phyloP scores from a whole-genome alignment of 2,329 filamentous ascomycete species.

The Sphaerulina musiva region DNA sequence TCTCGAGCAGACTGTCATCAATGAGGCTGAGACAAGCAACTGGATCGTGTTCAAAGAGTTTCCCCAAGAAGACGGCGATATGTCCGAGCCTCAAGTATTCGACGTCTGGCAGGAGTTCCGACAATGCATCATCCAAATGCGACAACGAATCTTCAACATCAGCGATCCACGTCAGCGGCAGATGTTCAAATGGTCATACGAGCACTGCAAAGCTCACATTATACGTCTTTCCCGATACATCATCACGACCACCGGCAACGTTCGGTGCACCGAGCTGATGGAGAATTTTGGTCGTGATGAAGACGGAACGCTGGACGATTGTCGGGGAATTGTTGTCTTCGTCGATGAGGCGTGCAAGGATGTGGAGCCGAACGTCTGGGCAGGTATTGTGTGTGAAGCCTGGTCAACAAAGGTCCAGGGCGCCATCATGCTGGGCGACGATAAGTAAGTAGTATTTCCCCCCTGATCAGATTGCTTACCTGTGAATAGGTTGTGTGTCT shows the following conservation, averaged over 20 bases:
- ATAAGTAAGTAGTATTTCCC: conserved; percentile 5
- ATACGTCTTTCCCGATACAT: neutral
- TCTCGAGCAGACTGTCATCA: neutral
- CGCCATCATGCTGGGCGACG: conserved; percentile 20
- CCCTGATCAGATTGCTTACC: too few relatives aligned
- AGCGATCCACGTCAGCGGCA: neutral
- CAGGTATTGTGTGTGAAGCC: conserved; percentile 11
- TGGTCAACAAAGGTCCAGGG: conserved; percentile 16
- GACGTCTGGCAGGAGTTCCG: neutral
- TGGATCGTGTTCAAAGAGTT: neutral
- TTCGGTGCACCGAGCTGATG: neutral
- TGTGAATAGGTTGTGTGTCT: too few relatives aligned
- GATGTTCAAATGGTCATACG: neutral
- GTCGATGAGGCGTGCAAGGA: conserved; percentile 20
- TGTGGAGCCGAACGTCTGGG: conserved; percentile 19
- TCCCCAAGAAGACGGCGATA: neutral
- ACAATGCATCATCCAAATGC: neutral
- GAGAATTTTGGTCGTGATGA: neutral
- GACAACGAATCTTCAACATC: neutral
- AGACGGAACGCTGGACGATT: neutral
- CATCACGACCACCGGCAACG: neutral
- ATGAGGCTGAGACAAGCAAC: neutral
- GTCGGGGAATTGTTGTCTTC: conserved; percentile 15
- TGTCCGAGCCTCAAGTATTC: neutral
- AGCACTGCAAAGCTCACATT: neutral